These are phyloP conservation scores for Phaeodactylum tricornutum DNA, from an alignment of 108 stramenopile genomes.

Conservation along the genomic window DNA sequence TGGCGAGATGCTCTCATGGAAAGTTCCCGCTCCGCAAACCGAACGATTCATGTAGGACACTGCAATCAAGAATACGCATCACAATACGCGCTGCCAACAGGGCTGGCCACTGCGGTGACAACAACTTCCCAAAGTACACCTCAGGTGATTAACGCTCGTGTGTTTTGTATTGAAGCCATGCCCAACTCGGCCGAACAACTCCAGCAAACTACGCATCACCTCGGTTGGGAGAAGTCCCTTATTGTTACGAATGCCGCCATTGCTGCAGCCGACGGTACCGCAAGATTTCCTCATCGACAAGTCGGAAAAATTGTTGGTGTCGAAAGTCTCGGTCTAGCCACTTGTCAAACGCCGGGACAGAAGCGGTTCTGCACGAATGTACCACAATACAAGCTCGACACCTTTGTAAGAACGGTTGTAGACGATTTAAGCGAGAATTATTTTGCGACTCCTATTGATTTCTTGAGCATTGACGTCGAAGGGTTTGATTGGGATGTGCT, in stretches of 20 bases:
- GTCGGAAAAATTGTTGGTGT: slow-evolving; percentile 14
- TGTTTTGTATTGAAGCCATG: slow-evolving; percentile 61
- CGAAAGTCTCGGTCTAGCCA: slow-evolving; percentile 17
- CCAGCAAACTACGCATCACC: background rate
- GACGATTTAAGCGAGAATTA: slow-evolving; percentile 1
- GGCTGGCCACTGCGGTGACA: too few relatives aligned
- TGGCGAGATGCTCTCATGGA: slow-evolving; percentile 33
- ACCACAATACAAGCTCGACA: slow-evolving; percentile 20
- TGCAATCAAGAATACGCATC: slow-evolving; percentile 7
- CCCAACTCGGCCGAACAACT: slow-evolving; percentile 22
- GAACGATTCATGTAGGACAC: background rate
- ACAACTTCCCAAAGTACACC: background rate
- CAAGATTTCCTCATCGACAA: slow-evolving; percentile 13
- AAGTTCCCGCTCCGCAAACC: background rate
- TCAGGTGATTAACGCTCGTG: background rate
- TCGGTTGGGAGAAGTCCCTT: slow-evolving; percentile 15
- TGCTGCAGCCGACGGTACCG: slow-evolving; percentile 9
- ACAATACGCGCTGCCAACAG: too few relatives aligned
- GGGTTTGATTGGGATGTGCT: slow-evolving; percentile 32
- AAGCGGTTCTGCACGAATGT: slow-evolving; percentile 27
- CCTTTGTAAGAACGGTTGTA: too few relatives aligned
- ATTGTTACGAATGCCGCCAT: slow-evolving; percentile 33
- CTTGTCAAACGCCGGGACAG: slow-evolving; percentile 11
- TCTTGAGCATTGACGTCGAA: slow-evolving; percentile 40
- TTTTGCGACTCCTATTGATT: slow-evolving; percentile 8